Conservation (phyloP, 129 eudicot species). For the Dittrichia graveolens region DNA sequence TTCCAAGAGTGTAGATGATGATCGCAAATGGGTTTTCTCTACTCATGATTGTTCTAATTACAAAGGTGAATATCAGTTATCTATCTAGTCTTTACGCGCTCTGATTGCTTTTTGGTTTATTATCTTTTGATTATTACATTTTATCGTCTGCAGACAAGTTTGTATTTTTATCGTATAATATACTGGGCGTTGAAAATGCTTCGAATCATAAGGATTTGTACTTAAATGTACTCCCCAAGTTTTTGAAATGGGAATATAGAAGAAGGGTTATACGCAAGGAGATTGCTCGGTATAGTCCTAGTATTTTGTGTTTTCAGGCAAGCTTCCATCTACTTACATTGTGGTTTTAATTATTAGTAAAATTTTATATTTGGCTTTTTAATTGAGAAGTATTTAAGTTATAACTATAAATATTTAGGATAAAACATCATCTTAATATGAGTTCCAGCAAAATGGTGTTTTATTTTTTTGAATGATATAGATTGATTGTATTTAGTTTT, state of each 20-base stretch:
- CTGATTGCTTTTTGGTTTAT: neutral
- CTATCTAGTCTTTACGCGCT: neutral
- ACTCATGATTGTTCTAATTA: slow-evolving; percentile 34
- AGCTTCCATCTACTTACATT: slow-evolving; percentile 22
- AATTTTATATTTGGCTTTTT: too few species aligned
- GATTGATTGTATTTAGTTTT: too few species aligned
- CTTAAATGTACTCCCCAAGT: slow-evolving; percentile 42
- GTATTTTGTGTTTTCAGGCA: slow-evolving; percentile 85
- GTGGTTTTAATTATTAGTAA: neutral
- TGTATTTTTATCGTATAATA: slow-evolving; percentile 77
- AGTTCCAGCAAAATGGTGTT: too few species aligned
- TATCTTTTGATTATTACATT: neutral
- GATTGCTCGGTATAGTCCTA: slow-evolving; percentile 51
- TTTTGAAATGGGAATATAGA: slow-evolving; percentile 72
- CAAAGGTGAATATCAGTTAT: slow-evolving; percentile 29
- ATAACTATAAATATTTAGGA: too few species aligned
- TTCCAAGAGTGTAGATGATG: neutral
- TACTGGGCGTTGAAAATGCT: slow-evolving; percentile 89
- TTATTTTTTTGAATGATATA: too few species aligned
- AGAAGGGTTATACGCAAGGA: slow-evolving; percentile 49
- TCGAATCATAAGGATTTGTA: slow-evolving; percentile 71
- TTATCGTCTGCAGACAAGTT: slow-evolving; percentile 51
- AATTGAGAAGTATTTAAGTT: too few species aligned
- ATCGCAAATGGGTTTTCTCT: slow-evolving; percentile 65
- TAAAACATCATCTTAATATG: too few species aligned